Conservation (phyloP, 164 flowering plant species). For the Chimonanthus praecox region DNA sequence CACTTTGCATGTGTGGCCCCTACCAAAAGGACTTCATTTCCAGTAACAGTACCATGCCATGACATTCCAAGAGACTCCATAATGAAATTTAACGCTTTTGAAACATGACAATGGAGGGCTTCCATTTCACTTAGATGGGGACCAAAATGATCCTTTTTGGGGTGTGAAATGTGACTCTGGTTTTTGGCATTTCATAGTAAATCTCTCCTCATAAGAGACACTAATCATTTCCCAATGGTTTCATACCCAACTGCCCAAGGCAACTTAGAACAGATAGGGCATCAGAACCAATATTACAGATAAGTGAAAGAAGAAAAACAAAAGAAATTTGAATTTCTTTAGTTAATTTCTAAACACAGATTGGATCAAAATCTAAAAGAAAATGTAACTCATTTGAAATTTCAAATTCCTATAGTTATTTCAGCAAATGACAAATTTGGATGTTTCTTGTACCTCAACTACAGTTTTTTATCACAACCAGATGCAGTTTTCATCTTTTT, state of each 20-base stretch:
- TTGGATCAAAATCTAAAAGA: background rate
- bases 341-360: too few relatives aligned
- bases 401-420: background rate
- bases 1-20: too few relatives aligned
- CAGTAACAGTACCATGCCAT: too few relatives aligned
- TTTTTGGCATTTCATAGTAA: background rate
- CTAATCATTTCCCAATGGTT: background rate
- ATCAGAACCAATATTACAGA: background rate
- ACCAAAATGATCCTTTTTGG: background rate
- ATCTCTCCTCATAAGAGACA: background rate
- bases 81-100: too few relatives aligned
- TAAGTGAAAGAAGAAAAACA: background rate
- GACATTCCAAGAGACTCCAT: too few relatives aligned
- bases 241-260: background rate
- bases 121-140: too few relatives aligned
- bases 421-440: background rate
- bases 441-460: conserved; percentile 2
- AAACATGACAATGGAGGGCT: too few relatives aligned
- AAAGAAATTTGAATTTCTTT: background rate
- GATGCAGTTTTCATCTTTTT: conserved; percentile 43
- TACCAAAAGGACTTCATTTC: too few relatives aligned
- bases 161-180: background rate
- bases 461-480: background rate
- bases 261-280: background rate
- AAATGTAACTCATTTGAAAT: background rate